Percentiles rank a stretch among this genome's conserved stretches.
Conservation (phyloP, 2,329 filamentous ascomycete genomes). For the Coleophoma cylindrospora region DNA sequence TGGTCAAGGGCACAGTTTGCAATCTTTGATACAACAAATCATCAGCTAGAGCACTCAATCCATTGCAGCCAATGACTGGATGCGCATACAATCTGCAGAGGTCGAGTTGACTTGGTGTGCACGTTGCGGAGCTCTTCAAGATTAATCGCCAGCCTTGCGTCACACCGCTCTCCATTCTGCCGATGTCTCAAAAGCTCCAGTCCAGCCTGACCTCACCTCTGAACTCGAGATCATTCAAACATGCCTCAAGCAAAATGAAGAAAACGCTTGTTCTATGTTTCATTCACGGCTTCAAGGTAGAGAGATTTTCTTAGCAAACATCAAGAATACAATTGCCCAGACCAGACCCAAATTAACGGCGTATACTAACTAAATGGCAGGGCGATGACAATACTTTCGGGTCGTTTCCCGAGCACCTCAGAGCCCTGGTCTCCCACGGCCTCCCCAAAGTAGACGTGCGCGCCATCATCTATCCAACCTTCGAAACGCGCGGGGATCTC, state of each 20-base stretch:
- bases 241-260: constrained; percentile 49
- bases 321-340: not conserved
- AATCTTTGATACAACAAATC: no score
- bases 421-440: constrained; percentile 55
- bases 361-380: constrained; percentile 30
- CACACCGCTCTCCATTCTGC: not conserved
- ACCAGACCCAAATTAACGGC: not conserved
- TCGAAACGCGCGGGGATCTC: constrained; percentile 76
- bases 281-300: constrained; percentile 82
- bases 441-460: constrained; percentile 66
- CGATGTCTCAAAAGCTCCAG: not conserved
- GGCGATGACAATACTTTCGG: constrained; percentile 77
- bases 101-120: no score
- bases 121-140: no score
- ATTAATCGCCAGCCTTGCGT: no score
- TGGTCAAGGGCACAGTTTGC: no score
- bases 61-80: no score
- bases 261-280: constrained; percentile 79
- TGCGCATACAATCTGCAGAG: no score
- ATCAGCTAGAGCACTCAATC: no score
- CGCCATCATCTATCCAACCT: constrained; percentile 71
- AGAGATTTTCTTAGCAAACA: not conserved
- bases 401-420: constrained; percentile 68
- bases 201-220: not conserved
- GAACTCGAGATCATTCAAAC: not conserved